These are phyloP conservation scores for Cardamine chenopodiifolia DNA, from an alignment of 345 rosid species.

Conservation along the genomic window DNA sequence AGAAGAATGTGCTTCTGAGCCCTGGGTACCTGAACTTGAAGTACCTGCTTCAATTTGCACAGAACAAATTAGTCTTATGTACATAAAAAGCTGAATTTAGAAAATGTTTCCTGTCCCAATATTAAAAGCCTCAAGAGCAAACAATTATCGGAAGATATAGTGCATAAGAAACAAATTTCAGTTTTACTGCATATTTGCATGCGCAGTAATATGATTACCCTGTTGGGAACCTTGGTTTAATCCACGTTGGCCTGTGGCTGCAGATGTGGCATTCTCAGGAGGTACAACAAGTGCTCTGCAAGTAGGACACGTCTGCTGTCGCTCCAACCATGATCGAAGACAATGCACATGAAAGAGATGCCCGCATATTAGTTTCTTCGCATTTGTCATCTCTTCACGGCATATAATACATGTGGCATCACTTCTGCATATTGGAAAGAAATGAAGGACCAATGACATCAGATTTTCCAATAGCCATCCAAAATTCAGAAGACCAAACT, in stretches of 20 bases:
- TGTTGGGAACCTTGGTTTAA: constrained; percentile 57
- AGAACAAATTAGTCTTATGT: constrained; percentile 1
- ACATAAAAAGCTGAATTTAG: constrained; percentile 3
- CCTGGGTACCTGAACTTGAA: constrained; percentile 50
- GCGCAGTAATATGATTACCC: constrained; percentile 46
- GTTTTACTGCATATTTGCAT: neutral
- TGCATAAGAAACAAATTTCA: neutral
- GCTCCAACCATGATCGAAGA: constrained; percentile 97
- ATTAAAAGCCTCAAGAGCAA: neutral
- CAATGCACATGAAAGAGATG: constrained; percentile 98
- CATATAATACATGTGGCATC: constrained; percentile 96
- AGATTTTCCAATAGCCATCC: constrained; percentile 16
- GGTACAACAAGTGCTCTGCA: constrained; percentile 96
- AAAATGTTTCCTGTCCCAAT: neutral
- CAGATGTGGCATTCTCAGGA: constrained; percentile 65
- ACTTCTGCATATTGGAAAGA: constrained; percentile 58
- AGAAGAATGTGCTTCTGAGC: constrained; percentile 45
- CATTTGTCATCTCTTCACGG: constrained; percentile 98
- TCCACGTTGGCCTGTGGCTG: constrained; percentile 63
- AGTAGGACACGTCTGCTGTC: constrained; percentile 97
- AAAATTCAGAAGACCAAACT: neutral
- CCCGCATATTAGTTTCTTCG: constrained; percentile 91
- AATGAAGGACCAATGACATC: constrained; percentile 13
- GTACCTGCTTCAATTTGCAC: constrained; percentile 50
- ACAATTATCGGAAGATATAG: neutral